Evolutionary conservation across 441 rosid species (phyloP).

Genomic region (Brassica hybrid): DNA sequence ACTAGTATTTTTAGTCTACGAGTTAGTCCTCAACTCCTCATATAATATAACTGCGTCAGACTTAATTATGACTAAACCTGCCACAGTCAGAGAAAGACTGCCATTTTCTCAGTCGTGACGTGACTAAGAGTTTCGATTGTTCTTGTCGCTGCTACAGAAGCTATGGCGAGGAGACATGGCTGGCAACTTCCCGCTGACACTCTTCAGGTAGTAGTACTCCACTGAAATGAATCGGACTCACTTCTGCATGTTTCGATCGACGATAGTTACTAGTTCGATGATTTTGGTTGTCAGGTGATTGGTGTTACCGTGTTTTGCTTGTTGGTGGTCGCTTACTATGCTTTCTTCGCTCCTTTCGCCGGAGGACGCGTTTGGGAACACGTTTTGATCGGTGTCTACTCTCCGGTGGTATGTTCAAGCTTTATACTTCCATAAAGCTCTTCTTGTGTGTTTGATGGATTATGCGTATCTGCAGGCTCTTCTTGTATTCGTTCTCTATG

Average conservation of each 20-base stretch:
- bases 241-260: background rate
- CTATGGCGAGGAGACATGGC: slow-evolving; percentile 93
- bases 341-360: slow-evolving; percentile 72
- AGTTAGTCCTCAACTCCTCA: background rate
- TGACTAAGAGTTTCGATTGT: background rate
- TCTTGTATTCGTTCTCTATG: slow-evolving; percentile 70
- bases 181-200: slow-evolving; percentile 99
- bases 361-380: slow-evolving; percentile 76
- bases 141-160: slow-evolving; percentile 30
- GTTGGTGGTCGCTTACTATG: slow-evolving; percentile 71
- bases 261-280: background rate
- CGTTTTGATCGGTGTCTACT: slow-evolving; percentile 54
- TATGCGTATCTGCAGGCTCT: slow-evolving; percentile 53
- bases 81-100: background rate
- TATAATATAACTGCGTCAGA: slow-evolving; percentile 5
- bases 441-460: slow-evolving; percentile 38
- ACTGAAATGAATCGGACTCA: background rate
- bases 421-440: slow-evolving; percentile 45
- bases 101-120: background rate
- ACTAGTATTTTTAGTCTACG: background rate
- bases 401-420: slow-evolving; percentile 61
- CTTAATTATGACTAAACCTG: background rate
- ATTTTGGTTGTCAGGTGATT: slow-evolving; percentile 51
- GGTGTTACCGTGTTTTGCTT: slow-evolving; percentile 78
- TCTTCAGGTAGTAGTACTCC: slow-evolving; percentile 60